These are phyloP conservation scores for Hydrangea macrophylla DNA, from an alignment of 148 eudicot species.

Conservation along the genomic window DNA sequence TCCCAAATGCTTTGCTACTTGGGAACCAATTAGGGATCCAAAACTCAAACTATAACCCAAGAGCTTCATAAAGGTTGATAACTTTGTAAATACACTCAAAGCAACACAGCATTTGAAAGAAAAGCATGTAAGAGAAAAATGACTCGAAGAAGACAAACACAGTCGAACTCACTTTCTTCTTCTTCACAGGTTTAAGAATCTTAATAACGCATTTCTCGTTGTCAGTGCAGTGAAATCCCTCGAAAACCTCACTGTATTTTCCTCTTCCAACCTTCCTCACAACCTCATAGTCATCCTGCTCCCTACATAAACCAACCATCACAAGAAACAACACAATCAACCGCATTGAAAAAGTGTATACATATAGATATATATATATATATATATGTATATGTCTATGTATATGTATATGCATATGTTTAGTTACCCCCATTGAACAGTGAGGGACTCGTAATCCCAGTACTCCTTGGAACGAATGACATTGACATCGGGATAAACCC, in stretches of 20 bases:
- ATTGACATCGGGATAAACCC: constrained; percentile 84
- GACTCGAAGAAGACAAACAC: background rate
- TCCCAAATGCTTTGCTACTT: too few species aligned
- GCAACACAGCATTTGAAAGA: background rate
- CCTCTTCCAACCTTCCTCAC: constrained; percentile 97
- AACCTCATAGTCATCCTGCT: constrained; percentile 95
- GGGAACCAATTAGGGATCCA: too few species aligned
- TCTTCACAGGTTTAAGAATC: constrained; percentile 93
- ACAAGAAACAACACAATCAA: constrained; percentile 5
- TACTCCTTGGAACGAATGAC: constrained; percentile 83
- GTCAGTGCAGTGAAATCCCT: constrained; percentile 69
- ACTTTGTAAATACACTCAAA: too few species aligned
- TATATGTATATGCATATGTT: too few species aligned
- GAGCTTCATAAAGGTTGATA: too few species aligned
- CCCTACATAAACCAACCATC: constrained; percentile 39
- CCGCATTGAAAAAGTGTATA: constrained; percentile 3
- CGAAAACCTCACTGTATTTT: constrained; percentile 93
- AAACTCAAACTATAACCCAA: too few species aligned
- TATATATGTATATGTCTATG: background rate
- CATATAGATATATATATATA: background rate
- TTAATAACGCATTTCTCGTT: constrained; percentile 88
- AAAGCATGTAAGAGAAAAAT: background rate
- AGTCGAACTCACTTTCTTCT: constrained; percentile 65
- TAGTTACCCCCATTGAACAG: constrained; percentile 89
- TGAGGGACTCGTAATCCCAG: constrained; percentile 86